Percentiles rank a stretch among this genome's conserved stretches.
phyloP scores from a whole-genome alignment of 176 grass and related monocot genomes.

The Typha latifolia region DNA sequence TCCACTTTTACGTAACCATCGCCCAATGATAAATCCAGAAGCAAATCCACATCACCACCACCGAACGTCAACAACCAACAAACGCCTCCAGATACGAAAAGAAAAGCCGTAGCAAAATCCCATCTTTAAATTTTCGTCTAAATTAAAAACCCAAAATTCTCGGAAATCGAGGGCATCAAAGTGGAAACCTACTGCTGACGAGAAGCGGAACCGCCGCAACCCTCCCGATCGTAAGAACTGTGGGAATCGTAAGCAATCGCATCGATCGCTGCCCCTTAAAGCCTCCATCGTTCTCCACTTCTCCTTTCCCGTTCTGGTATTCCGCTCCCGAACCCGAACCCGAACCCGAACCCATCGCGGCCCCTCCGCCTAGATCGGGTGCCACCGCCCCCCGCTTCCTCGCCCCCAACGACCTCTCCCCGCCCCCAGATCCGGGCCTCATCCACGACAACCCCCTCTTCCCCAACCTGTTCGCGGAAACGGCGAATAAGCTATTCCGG shows the following conservation, averaged over 20 bases:
- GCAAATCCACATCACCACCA: neutral
- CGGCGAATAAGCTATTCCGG: neutral
- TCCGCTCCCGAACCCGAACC: slow-evolving; percentile 25
- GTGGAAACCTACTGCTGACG: slow-evolving; percentile 54
- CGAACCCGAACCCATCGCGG: slow-evolving; percentile 44
- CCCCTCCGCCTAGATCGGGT: slow-evolving; percentile 18
- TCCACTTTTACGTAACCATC: too few species aligned
- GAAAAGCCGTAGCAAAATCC: neutral
- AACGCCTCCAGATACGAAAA: neutral
- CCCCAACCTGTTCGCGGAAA: neutral
- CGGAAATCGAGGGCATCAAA: neutral
- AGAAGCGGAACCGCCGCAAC: slow-evolving; percentile 85
- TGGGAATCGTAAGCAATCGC: slow-evolving; percentile 78
- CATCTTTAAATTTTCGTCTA: neutral
- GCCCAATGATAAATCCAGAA: too few species aligned
- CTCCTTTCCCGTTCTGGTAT: slow-evolving; percentile 16
- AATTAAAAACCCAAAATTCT: neutral
- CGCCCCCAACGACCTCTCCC: neutral
- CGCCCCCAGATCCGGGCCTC: slow-evolving; percentile 8
- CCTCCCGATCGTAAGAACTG: slow-evolving; percentile 80
- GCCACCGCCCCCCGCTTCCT: neutral
- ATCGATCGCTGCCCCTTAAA: slow-evolving; percentile 21
- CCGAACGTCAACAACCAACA: neutral
- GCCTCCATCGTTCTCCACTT: slow-evolving; percentile 28
- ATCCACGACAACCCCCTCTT: slow-evolving; percentile 4